Percentiles rank a stretch among this genome's conserved stretches.
phyloP scores from a whole-genome alignment of 768 basidiomycete species.

The Cystofilobasidium macerans region DNA sequence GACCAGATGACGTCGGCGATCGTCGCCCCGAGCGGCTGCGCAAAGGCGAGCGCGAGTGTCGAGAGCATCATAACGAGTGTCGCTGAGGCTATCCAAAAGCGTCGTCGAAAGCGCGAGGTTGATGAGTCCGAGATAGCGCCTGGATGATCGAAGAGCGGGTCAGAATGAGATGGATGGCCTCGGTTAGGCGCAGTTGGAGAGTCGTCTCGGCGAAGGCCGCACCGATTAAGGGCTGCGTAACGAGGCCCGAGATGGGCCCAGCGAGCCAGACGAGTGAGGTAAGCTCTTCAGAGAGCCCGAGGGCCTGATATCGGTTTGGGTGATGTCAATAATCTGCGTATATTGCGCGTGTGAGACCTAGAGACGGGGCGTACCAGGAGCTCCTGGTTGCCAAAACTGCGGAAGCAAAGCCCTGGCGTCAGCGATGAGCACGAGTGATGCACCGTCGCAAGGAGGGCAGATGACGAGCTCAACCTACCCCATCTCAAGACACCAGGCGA shows the following conservation, averaged over 20 bases:
- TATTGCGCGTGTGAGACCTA: not conserved
- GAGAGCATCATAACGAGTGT: conserved; percentile 68
- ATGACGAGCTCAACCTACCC: not conserved
- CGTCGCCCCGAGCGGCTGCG: conserved; percentile 56
- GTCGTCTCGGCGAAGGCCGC: no score
- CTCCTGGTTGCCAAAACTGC: conserved; percentile 20
- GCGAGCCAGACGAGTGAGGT: conserved; percentile 86
- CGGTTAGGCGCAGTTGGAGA: no score
- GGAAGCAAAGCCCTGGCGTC: no score
- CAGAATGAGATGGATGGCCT: no score
- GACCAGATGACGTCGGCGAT: conserved; percentile 69
- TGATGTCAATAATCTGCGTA: no score
- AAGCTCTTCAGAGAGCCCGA: conserved; percentile 73
- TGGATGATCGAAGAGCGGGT: no score
- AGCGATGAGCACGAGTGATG: no score
- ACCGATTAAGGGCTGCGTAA: conserved; percentile 98
- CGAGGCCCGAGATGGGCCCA: conserved; percentile 64
- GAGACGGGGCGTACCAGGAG: conserved; percentile 8
- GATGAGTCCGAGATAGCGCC: conserved; percentile 94
- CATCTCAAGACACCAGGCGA: conserved; percentile 27
- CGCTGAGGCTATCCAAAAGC: conserved; percentile 87
- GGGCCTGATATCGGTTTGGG: conserved; percentile 29
- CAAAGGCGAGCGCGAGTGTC: conserved; percentile 72
- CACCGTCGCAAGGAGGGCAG: not conserved
- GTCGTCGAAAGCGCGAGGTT: conserved; percentile 74